Evolutionary conservation across 768 basidiomycete genomes (phyloP).

Genomic region (Rhodotorula paludigena): DNA sequence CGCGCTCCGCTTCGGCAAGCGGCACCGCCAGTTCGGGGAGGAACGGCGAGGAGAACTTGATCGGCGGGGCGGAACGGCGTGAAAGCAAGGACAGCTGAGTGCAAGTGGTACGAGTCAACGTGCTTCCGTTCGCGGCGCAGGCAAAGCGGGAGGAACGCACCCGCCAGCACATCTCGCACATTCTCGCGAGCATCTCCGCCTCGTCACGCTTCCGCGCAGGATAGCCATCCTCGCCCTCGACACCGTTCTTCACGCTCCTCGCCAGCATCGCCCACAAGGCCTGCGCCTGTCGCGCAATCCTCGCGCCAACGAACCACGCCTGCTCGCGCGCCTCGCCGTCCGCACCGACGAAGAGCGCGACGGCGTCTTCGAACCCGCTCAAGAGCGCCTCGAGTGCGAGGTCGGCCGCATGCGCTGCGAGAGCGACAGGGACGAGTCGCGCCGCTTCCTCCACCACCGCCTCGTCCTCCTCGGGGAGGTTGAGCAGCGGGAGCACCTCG

Average conservation of each 20-base stretch:
- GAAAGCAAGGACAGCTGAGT: too few relatives aligned
- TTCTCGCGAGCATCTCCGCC: not conserved
- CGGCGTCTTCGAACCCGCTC: slow-evolving; percentile 13
- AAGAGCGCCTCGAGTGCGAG: slow-evolving; percentile 21
- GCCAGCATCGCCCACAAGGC: not conserved
- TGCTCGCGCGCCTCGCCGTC: not conserved
- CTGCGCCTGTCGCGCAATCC: not conserved
- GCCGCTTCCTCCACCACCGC: not conserved
- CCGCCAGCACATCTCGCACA: not conserved
- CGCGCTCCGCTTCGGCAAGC: not conserved
- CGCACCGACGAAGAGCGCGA: slow-evolving; percentile 3
- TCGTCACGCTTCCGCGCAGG: not conserved
- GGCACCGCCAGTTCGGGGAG: slow-evolving; percentile 10
- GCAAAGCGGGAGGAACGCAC: not conserved
- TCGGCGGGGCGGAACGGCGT: not conserved
- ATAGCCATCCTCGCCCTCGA: not conserved
- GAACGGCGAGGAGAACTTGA: slow-evolving; percentile 20
- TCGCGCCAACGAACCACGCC: slow-evolving; percentile 20
- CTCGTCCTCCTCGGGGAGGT: too few relatives aligned
- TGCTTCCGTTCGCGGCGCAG: too few relatives aligned
- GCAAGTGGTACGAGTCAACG: too few relatives aligned
- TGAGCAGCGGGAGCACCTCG: not conserved
- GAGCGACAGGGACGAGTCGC: not conserved
- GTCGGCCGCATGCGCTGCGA: not conserved
- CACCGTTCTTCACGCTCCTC: not conserved